Percentiles rank a stretch among this genome's conserved stretches.
Conservation (phyloP, 2,329 filamentous ascomycete genomes). For the Teratosphaeria zuluensis region DNA sequence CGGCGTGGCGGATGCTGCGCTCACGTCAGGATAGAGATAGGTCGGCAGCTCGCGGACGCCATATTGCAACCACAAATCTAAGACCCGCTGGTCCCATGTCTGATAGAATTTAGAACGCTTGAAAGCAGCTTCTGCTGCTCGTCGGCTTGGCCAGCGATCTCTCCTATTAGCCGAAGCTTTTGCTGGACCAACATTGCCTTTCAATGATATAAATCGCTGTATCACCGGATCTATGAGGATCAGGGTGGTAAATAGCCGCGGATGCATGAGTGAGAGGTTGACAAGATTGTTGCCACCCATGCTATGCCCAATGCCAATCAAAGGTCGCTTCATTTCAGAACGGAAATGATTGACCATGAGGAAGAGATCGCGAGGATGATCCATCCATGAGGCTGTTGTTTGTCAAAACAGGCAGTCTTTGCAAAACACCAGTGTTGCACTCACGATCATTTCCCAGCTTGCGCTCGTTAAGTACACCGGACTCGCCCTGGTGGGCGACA, state of each 20-base stretch:
- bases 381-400: constrained; percentile 65
- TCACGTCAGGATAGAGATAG: constrained; percentile 40
- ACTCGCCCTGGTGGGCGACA: constrained; percentile 74
- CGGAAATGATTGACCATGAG: constrained; percentile 80
- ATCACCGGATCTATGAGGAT: constrained; percentile 82
- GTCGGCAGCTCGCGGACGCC: constrained; percentile 71
- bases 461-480: constrained; percentile 65
- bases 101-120: constrained; percentile 64
- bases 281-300: constrained; percentile 71
- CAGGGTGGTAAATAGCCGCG: constrained; percentile 65
- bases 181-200: constrained; percentile 22
- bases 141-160: constrained; percentile 71
- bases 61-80: constrained; percentile 62
- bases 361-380: constrained; percentile 74
- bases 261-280: constrained; percentile 65
- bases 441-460: constrained; percentile 74
- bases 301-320: constrained; percentile 80
- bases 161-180: constrained; percentile 60
- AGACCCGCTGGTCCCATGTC: constrained; percentile 69
- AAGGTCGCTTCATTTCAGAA: constrained; percentile 65
- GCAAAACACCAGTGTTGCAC: constrained; percentile 19
- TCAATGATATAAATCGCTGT: constrained; percentile 37
- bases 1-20: constrained; percentile 11
- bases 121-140: constrained; percentile 59
- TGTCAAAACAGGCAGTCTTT: constrained; percentile 1